Evolutionary conservation across 306 rosid genomes (phyloP).

Genomic region (Dalbergia cultrata): DNA sequence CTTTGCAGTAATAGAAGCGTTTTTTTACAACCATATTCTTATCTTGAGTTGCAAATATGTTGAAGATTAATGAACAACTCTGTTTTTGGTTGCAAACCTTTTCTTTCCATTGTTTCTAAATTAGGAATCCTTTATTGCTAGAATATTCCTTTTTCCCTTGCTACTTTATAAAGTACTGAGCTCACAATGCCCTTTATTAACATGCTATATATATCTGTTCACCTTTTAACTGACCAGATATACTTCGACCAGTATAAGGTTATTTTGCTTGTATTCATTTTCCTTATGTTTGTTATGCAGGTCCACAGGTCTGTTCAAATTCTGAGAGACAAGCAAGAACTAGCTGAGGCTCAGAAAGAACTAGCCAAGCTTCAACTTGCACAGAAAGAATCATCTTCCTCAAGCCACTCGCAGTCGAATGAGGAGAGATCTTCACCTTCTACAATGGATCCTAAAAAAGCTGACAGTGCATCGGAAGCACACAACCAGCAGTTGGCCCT

Average conservation of each 20-base stretch:
- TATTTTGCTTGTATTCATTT: background rate
- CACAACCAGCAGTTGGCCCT: conserved; percentile 91
- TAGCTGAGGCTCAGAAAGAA: conserved; percentile 94
- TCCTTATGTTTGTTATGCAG: conserved; percentile 54
- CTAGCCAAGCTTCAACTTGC: conserved; percentile 92
- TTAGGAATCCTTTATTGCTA: conserved; percentile 6
- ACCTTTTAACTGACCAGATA: background rate
- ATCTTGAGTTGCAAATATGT: background rate
- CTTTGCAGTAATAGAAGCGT: background rate
- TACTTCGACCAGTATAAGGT: background rate
- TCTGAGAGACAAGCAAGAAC: conserved; percentile 95
- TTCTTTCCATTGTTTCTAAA: conserved; percentile 19
- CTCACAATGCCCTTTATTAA: background rate
- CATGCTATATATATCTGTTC: background rate
- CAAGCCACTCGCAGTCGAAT: conserved; percentile 73
- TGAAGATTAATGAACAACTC: background rate
- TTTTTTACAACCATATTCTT: background rate
- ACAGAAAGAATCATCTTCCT: conserved; percentile 83
- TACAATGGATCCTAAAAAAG: conserved; percentile 64
- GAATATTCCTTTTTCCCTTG: conserved; percentile 33
- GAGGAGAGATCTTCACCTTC: conserved; percentile 80
- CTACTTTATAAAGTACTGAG: background rate
- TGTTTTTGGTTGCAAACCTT: conserved; percentile 17
- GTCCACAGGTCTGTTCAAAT: conserved; percentile 98
- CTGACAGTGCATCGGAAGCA: conserved; percentile 70